These are phyloP conservation scores for Sugiyamaella marilandica DNA, from an alignment of 805 yeast species.

Conservation along the genomic window DNA sequence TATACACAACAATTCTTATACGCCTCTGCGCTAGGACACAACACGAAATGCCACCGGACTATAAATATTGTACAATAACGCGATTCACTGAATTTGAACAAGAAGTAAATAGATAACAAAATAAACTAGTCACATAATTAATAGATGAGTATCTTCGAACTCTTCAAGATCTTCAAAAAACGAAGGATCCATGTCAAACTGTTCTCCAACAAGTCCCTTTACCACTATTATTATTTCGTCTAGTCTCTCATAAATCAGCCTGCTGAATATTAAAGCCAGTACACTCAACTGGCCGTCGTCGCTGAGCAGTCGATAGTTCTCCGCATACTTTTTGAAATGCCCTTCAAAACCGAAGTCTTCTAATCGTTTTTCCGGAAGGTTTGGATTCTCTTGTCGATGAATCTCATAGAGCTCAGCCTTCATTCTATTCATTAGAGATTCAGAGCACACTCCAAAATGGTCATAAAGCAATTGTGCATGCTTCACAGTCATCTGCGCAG, in stretches of 20 bases:
- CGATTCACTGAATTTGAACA: neutral
- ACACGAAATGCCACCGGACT: too few species aligned
- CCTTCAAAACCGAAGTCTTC: constrained; percentile 1
- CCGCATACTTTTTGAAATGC: neutral
- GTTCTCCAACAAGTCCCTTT: constrained; percentile 35
- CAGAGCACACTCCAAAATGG: constrained; percentile 8
- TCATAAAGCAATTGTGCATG: constrained; percentile 16
- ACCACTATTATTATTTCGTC: constrained; percentile 30
- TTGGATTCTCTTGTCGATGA: neutral
- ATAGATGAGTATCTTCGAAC: neutral
- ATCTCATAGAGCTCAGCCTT: neutral
- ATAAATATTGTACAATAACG: too few species aligned
- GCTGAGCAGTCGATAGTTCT: constrained; percentile 6
- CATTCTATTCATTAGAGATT: neutral
- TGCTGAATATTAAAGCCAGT: constrained; percentile 25
- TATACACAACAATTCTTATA: too few species aligned
- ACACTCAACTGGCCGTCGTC: constrained; percentile 25
- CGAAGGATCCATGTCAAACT: constrained; percentile 24
- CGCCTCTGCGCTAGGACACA: too few species aligned
- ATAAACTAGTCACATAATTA: neutral
- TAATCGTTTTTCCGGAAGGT: neutral
- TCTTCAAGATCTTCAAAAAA: constrained; percentile 4
- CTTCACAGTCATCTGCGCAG: constrained; percentile 25
- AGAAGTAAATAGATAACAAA: neutral
- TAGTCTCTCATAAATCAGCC: constrained; percentile 30